Percentiles rank a stretch among this genome's conserved stretches.
These are phyloP conservation scores for Tetrapyrgos nigripes DNA, from an alignment of 1,284 basidiomycete species.

Conservation along the genomic window DNA sequence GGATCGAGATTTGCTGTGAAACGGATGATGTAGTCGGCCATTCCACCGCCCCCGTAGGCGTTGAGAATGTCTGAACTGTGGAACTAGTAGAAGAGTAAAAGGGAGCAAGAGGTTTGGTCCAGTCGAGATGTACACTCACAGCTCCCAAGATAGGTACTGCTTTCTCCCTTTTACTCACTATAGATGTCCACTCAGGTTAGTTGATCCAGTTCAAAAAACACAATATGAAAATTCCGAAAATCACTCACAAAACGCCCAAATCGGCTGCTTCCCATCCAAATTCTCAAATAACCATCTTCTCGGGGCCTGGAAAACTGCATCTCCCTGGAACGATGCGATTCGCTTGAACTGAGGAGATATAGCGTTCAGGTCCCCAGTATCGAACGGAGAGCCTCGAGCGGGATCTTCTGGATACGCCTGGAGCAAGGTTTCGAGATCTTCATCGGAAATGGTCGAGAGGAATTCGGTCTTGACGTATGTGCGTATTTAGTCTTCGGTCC, in stretches of 20 bases:
- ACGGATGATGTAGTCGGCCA: slow-evolving; percentile 47
- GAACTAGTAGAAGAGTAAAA: slow-evolving; percentile 19
- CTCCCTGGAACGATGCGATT: slow-evolving; percentile 57
- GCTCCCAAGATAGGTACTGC: slow-evolving; percentile 48
- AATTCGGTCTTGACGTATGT: slow-evolving; percentile 43
- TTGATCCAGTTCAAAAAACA: background rate
- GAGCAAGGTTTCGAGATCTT: slow-evolving; percentile 39
- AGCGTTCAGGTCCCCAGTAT: slow-evolving; percentile 50
- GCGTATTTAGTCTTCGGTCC: slow-evolving; percentile 42
- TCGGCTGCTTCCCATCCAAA: no score
- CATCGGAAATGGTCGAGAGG: slow-evolving; percentile 33
- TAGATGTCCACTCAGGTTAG: background rate
- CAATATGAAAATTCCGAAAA: no score
- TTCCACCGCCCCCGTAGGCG: slow-evolving; percentile 42
- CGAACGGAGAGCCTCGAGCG: slow-evolving; percentile 56
- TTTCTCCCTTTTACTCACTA: slow-evolving; percentile 56
- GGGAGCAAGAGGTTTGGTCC: slow-evolving; percentile 20
- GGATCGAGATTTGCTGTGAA: slow-evolving; percentile 54
- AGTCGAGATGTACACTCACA: slow-evolving; percentile 31
- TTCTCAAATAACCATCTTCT: slow-evolving; percentile 63
- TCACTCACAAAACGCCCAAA: no score
- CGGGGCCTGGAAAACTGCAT: slow-evolving; percentile 60
- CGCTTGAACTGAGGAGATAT: slow-evolving; percentile 60
- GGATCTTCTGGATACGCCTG: slow-evolving; percentile 49
- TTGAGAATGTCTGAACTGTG: slow-evolving; percentile 50